Evolutionary conservation across 2,329 filamentous ascomycete species (phyloP), one percentile per base, ranked within the genome.

Genomic region (Neurospora sp.): DNA sequence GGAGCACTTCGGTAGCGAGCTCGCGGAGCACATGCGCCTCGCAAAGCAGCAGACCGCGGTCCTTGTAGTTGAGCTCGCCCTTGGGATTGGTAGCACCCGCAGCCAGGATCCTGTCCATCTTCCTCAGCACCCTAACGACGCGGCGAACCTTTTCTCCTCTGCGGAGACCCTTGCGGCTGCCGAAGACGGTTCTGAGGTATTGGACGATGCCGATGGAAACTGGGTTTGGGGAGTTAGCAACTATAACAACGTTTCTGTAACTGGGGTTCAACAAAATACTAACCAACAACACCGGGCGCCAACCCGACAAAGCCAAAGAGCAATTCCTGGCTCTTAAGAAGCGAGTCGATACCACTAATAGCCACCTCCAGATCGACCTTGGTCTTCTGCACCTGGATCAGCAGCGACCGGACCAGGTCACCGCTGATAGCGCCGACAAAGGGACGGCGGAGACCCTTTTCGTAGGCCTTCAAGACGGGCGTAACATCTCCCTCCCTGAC

Each of bases 351-450:
- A 19, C 96, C 96, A 71, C 92, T 93, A 82, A 99, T 94, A 15
- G 96, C 96, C 72, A 98, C 90, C 80, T 99, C 96, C 13, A 99
- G 89, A 77, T 99, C 96, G 9, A 99, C 96, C 83, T 99, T 99
- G 28, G 96, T 98, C 85, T 99, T 99, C 77, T 99, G 96, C 43
- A 99, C 90, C 78, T 99, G 96, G 69, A 99, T 98, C 66, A 99
- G 84, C 38, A 99, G 87, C 4, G 95, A 93, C 68, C 95, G 90
- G 42, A 98, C 87, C 38, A 99, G 85, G 76, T 98, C 95, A 11
- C 96, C 96, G 38, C 89, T 87, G 19, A 99, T 81, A 0, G 94
- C 92, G 8, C 95, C 94, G 69, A 90, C 84, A 72, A 99, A 89
- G 0, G 96, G 96, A 66, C 84, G 91, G 68, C 91, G 87, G 58